These are phyloP conservation scores for Auriscalpium orientale DNA, from an alignment of 768 basidiomycete genomes.

Conservation along the genomic window DNA sequence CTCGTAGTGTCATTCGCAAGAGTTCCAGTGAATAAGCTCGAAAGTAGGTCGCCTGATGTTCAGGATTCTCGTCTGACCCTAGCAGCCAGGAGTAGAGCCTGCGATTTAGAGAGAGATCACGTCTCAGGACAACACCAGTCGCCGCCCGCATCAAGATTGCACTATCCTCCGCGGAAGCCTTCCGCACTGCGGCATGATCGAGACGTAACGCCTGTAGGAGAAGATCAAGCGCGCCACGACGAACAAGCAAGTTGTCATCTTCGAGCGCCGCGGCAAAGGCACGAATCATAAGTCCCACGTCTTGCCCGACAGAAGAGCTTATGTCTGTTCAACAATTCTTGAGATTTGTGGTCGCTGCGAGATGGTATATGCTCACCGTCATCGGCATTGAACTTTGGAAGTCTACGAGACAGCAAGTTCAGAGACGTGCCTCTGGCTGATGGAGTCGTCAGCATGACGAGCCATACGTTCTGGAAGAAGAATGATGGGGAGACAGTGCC, in stretches of 20 bases:
- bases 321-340: slow-evolving; percentile 38
- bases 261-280: slow-evolving; percentile 88
- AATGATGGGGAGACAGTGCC: slow-evolving; percentile 80
- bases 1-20: slow-evolving; percentile 62
- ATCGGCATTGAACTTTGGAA: slow-evolving; percentile 61
- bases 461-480: slow-evolving; percentile 94
- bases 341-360: not conserved
- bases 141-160: slow-evolving; percentile 82
- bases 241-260: slow-evolving; percentile 88
- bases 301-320: slow-evolving; percentile 66
- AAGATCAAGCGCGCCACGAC: slow-evolving; percentile 79
- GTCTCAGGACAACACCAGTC: slow-evolving; percentile 79
- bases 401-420: slow-evolving; percentile 75
- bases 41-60: slow-evolving; percentile 69
- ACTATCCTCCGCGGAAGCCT: slow-evolving; percentile 65
- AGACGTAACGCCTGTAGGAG: slow-evolving; percentile 68
- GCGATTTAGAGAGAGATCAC: slow-evolving; percentile 89
- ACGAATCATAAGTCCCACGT: slow-evolving; percentile 90
- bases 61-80: slow-evolving; percentile 70
- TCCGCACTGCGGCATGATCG: slow-evolving; percentile 63
- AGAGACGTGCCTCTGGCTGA: slow-evolving; percentile 79
- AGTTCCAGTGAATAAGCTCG: slow-evolving; percentile 64
- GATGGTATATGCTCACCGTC: slow-evolving; percentile 45
- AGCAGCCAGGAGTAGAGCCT: slow-evolving; percentile 91
- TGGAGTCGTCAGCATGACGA: slow-evolving; percentile 86